Evolutionary conservation across 78 protist genomes (phyloP).

Genomic region (Speleostelium caveatum): DNA sequence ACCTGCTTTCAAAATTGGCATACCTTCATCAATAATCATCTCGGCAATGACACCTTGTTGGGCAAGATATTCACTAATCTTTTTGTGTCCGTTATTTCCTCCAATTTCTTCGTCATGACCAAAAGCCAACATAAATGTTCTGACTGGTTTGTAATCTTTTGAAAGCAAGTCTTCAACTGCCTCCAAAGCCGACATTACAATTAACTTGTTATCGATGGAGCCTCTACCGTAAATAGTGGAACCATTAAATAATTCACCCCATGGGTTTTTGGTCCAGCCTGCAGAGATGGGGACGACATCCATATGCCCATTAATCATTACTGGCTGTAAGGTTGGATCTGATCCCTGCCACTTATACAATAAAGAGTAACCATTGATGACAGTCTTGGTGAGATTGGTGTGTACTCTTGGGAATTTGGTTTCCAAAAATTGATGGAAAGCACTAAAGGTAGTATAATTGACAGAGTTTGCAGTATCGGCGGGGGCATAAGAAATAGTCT

Average conservation of each 20-base stretch:
- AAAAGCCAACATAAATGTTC: constrained; percentile 28
- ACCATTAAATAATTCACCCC: too few relatives aligned
- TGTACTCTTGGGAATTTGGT: constrained; percentile 36
- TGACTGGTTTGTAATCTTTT: constrained; percentile 15
- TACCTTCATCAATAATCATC: constrained; percentile 45
- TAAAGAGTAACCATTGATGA: constrained; percentile 23
- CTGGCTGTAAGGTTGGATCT: constrained; percentile 9
- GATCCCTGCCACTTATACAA: constrained; percentile 39
- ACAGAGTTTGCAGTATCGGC: background rate
- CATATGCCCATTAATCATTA: constrained; percentile 36
- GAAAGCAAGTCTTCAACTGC: constrained; percentile 23
- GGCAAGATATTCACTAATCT: background rate
- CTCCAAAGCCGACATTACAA: constrained; percentile 41
- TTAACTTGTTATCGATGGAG: constrained; percentile 40
- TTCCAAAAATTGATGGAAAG: constrained; percentile 10
- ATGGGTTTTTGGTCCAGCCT: constrained; percentile 34
- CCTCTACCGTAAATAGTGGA: constrained; percentile 53
- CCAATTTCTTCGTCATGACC: constrained; percentile 74
- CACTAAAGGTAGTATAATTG: constrained; percentile 8
- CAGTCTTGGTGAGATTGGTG: background rate
- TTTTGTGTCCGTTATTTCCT: constrained; percentile 17
- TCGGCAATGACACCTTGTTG: background rate
- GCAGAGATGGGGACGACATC: constrained; percentile 45
- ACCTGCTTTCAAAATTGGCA: constrained; percentile 16
- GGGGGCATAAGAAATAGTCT: constrained; percentile 35